phyloP scores from a whole-genome alignment of 2,329 filamentous ascomycete genomes.

The Talaromyces rugulosus region DNA sequence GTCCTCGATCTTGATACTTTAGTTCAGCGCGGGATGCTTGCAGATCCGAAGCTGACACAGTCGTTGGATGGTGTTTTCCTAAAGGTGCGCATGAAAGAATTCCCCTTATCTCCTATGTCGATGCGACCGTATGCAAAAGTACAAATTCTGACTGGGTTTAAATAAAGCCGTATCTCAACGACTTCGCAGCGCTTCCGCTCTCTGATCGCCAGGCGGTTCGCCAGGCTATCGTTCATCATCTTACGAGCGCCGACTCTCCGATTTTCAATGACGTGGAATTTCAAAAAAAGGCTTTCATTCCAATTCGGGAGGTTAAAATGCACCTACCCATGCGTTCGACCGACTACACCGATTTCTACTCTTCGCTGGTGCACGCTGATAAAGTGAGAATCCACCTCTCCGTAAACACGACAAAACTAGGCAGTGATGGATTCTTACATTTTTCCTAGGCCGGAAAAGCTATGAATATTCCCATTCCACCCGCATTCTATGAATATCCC shows the following conservation, averaged over 20 bases:
- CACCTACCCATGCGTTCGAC: conserved; percentile 4
- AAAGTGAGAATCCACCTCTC: background rate
- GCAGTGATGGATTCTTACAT: background rate
- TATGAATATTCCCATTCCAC: background rate
- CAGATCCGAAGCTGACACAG: background rate
- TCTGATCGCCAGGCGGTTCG: background rate
- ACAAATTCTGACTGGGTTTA: too few relatives aligned
- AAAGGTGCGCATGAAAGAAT: too few relatives aligned
- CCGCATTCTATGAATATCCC: conserved; percentile 2
- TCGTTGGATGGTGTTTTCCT: conserved; percentile 1
- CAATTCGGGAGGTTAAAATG: background rate
- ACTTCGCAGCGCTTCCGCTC: conserved; percentile 3
- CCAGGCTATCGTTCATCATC: background rate
- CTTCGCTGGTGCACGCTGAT: conserved; percentile 4
- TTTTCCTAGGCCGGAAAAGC: background rate
- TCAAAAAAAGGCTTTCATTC: background rate
- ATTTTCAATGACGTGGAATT: background rate
- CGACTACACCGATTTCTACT: conserved; percentile 6
- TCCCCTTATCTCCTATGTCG: too few relatives aligned
- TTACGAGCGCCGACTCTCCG: background rate
- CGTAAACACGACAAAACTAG: background rate
- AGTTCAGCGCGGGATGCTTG: background rate
- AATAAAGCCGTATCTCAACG: conserved; percentile 2
- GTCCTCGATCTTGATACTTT: conserved; percentile 1
- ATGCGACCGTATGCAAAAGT: too few relatives aligned